phyloP scores from a whole-genome alignment of 2,329 filamentous ascomycete genomes.

The Aspergillus vadensis region DNA sequence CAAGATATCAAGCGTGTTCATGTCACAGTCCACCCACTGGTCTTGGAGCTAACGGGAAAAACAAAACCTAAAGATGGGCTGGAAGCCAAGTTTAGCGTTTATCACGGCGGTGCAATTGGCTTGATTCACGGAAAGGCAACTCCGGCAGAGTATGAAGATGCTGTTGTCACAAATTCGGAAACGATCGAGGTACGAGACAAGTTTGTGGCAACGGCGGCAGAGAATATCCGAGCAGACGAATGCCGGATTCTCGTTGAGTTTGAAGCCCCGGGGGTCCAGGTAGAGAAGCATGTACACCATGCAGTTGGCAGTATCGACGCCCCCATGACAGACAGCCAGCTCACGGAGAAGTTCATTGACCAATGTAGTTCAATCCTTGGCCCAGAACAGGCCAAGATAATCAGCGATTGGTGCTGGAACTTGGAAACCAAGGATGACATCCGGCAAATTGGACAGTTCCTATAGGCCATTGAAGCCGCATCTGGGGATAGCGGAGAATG shows the following conservation, averaged over 20 bases:
- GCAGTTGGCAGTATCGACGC: conserved; percentile 54
- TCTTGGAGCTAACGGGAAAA: conserved; percentile 57
- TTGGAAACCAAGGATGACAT: conserved; percentile 37
- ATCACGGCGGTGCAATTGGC: conserved; percentile 56
- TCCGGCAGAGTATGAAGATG: conserved; percentile 54
- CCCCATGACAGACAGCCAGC: conserved; percentile 50
- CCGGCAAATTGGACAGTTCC: conserved; percentile 27
- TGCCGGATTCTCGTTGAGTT: conserved; percentile 43
- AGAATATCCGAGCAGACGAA: conserved; percentile 47
- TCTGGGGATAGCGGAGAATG: neutral
- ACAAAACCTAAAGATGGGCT: conserved; percentile 52
- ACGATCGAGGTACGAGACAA: conserved; percentile 50
- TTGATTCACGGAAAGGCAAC: conserved; percentile 55
- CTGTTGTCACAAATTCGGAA: conserved; percentile 45
- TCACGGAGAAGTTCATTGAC: conserved; percentile 54
- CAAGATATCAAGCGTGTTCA: conserved; percentile 44
- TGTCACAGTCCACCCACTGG: conserved; percentile 54
- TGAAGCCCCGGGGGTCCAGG: conserved; percentile 33
- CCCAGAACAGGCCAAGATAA: conserved; percentile 34
- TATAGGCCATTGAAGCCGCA: conserved; percentile 8
- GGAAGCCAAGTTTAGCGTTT: conserved; percentile 59
- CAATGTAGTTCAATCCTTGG: conserved; percentile 51
- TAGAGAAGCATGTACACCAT: conserved; percentile 53
- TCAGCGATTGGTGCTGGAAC: conserved; percentile 35
- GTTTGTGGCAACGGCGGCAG: conserved; percentile 48